These are phyloP conservation scores for Meira miltonrushii DNA, from an alignment of 1,284 basidiomycete species.

Conservation along the genomic window DNA sequence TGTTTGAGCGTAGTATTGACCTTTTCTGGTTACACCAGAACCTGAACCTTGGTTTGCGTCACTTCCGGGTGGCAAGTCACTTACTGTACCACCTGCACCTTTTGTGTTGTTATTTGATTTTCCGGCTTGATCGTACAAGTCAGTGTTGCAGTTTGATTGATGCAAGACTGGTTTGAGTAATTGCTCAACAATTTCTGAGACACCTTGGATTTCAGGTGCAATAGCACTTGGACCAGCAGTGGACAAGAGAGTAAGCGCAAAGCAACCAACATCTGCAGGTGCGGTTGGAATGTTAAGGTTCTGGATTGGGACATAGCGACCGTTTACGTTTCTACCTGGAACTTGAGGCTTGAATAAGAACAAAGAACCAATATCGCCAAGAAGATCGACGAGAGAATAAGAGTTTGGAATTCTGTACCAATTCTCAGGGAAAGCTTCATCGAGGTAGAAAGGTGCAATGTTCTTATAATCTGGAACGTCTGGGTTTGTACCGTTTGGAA, in stretches of 20 bases:
- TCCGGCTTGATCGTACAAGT: neutral
- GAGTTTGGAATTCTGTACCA: conserved; percentile 17
- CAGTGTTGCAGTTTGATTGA: conserved; percentile 13
- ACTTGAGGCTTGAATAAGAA: conserved; percentile 17
- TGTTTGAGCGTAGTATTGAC: neutral
- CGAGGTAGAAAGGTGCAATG: conserved; percentile 16
- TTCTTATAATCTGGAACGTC: conserved; percentile 15
- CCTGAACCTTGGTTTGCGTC: neutral
- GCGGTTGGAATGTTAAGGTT: conserved; percentile 12
- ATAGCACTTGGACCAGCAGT: conserved; percentile 12
- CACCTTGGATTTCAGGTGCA: conserved; percentile 3
- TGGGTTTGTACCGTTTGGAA: conserved; percentile 15
- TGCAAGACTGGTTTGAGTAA: conserved; percentile 9
- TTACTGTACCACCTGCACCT: neutral
- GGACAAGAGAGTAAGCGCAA: conserved; percentile 8
- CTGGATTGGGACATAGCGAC: conserved; percentile 12
- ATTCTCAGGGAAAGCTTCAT: conserved; percentile 17
- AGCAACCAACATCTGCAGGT: conserved; percentile 16
- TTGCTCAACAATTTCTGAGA: conserved; percentile 14
- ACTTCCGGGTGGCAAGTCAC: neutral
- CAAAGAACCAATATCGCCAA: conserved; percentile 11
- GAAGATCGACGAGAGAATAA: conserved; percentile 15
- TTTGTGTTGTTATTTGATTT: no score
- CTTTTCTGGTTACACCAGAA: neutral
- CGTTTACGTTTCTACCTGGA: conserved; percentile 13